Evolutionary conservation across 345 rosid genomes (phyloP).

Genomic region (Rubroshorea leprosula): DNA sequence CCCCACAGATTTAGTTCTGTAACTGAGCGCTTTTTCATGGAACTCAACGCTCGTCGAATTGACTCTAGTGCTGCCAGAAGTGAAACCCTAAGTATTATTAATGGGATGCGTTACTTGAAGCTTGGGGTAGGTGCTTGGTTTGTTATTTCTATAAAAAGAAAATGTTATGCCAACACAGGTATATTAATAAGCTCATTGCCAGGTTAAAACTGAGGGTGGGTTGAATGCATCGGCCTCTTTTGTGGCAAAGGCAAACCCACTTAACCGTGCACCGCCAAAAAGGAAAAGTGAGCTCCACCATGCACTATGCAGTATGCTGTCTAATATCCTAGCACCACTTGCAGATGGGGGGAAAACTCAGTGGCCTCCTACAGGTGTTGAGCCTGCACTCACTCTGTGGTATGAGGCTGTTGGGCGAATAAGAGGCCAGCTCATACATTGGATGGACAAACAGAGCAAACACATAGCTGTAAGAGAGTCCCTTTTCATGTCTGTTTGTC

Average conservation of each 20-base stretch:
- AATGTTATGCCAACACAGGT: constrained; percentile 9
- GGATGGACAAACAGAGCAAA: constrained; percentile 99
- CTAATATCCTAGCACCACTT: constrained; percentile 88
- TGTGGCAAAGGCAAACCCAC: constrained; percentile 98
- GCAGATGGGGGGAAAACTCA: constrained; percentile 92
- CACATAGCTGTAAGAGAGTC: constrained; percentile 73
- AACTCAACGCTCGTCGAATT: constrained; percentile 78
- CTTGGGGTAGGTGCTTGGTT: constrained; percentile 68
- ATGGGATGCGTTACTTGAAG: constrained; percentile 97
- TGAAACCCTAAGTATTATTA: constrained; percentile 88
- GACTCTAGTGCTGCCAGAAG: constrained; percentile 83
- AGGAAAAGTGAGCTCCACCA: constrained; percentile 97
- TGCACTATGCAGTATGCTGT: constrained; percentile 96
- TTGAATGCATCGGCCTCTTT: constrained; percentile 96
- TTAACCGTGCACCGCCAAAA: constrained; percentile 78
- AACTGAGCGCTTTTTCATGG: constrained; percentile 95
- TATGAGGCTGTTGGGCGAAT: constrained; percentile 95
- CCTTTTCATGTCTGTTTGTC: constrained; percentile 11
- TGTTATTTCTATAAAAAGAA: constrained; percentile 7
- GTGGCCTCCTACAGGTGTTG: constrained; percentile 96
- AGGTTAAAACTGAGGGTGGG: constrained; percentile 98
- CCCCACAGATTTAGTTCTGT: constrained; percentile 82
- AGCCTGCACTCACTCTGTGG: constrained; percentile 88
- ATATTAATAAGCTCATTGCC: constrained; percentile 30
- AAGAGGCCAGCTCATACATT: constrained; percentile 70